A percentile compares a stretch with the other conserved stretches of the same genome.
phyloP scores from a whole-genome alignment of 83 land plant genomes.

The Thuja plicata region DNA sequence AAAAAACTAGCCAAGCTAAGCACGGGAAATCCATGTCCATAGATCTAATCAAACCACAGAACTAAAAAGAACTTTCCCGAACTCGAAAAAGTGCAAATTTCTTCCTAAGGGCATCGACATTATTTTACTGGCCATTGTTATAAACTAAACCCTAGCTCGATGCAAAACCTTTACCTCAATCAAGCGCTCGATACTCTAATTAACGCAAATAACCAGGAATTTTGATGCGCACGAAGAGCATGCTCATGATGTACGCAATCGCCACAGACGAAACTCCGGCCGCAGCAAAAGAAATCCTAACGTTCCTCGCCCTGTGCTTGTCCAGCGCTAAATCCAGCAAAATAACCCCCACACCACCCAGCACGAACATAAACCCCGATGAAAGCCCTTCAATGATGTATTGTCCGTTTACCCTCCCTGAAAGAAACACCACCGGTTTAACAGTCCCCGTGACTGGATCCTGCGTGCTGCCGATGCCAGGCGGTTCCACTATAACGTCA shows the following conservation, averaged over 20 bases:
- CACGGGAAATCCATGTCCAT: neutral
- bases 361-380: slow-evolving; percentile 95
- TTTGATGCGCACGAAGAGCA: slow-evolving; percentile 93
- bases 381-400: slow-evolving; percentile 96
- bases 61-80: neutral
- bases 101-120: neutral
- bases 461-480: slow-evolving; percentile 96
- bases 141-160: neutral
- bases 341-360: slow-evolving; percentile 88
- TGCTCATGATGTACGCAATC: slow-evolving; percentile 81
- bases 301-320: slow-evolving; percentile 54
- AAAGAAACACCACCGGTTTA: slow-evolving; percentile 86
- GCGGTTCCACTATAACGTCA: slow-evolving; percentile 97
- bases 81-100: neutral
- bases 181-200: neutral
- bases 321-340: slow-evolving; percentile 83
- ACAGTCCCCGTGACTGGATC: slow-evolving; percentile 83
- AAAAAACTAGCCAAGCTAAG: neutral
- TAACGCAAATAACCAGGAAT: slow-evolving; percentile 80
- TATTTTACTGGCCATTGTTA: neutral
- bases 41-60: neutral
- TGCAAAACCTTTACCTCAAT: neutral
- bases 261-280: slow-evolving; percentile 62
- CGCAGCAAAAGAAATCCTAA: slow-evolving; percentile 62
- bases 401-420: slow-evolving; percentile 96